Evolutionary conservation across 345 rosid species (phyloP).

Genomic region (Euphorbia peplus): DNA sequence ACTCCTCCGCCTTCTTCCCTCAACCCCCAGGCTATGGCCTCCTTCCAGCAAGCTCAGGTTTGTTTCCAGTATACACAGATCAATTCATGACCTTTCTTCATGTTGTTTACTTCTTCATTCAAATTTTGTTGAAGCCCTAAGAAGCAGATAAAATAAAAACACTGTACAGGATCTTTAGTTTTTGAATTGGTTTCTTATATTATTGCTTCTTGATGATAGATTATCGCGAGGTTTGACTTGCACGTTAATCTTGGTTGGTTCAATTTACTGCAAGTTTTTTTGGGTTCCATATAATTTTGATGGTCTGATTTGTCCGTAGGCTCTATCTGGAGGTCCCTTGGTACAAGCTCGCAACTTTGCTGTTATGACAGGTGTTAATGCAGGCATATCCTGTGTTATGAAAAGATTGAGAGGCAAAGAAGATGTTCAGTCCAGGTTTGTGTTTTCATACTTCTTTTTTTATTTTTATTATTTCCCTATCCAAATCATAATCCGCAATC

Average conservation of each 20-base stretch:
- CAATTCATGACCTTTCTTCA: too few species aligned
- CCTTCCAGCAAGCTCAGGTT: constrained; percentile 90
- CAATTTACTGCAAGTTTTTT: neutral
- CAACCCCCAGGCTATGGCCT: constrained; percentile 80
- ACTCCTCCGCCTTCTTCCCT: constrained; percentile 40
- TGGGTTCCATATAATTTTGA: neutral
- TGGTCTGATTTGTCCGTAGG: constrained; percentile 38
- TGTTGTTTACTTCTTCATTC: neutral
- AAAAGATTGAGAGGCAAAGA: constrained; percentile 91
- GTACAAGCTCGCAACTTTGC: constrained; percentile 97
- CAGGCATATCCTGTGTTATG: constrained; percentile 82
- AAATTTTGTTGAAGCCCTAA: neutral
- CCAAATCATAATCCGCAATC: neutral
- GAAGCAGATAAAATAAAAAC: neutral
- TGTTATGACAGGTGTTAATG: constrained; percentile 87
- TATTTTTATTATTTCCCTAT: neutral
- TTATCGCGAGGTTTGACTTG: neutral
- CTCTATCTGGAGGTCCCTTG: constrained; percentile 81
- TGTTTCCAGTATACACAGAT: neutral
- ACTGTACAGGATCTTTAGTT: neutral
- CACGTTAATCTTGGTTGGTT: neutral
- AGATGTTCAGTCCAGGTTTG: constrained; percentile 88
- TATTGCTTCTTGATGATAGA: neutral
- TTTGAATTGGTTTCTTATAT: neutral
- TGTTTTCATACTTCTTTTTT: neutral